phyloP scores from a whole-genome alignment of 768 basidiomycete genomes.

The Omphalotus guepiniiformis region DNA sequence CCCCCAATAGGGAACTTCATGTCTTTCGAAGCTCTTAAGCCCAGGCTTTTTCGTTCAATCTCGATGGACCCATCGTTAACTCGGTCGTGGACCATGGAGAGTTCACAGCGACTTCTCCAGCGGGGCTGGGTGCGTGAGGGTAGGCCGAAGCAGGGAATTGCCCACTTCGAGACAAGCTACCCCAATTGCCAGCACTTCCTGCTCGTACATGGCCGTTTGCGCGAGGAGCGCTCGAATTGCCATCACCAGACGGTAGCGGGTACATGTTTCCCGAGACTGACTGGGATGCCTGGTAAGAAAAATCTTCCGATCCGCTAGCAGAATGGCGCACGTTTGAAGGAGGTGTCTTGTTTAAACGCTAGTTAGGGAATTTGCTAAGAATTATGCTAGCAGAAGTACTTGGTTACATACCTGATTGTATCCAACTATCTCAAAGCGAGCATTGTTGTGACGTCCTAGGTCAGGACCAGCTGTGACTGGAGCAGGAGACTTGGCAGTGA shows the following conservation, averaged over 20 bases:
- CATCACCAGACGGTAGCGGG: slow-evolving; percentile 39
- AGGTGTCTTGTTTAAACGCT: slow-evolving; percentile 17
- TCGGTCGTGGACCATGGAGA: slow-evolving; percentile 60
- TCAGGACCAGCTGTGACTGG: slow-evolving; percentile 86
- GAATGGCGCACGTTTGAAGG: slow-evolving; percentile 62
- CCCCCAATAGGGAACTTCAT: slow-evolving; percentile 20
- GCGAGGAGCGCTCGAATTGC: slow-evolving; percentile 35
- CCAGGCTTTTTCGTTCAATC: slow-evolving; percentile 61
- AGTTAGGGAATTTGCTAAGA: neutral
- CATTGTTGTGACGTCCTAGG: slow-evolving; percentile 70
- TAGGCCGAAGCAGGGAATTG: slow-evolving; percentile 41
- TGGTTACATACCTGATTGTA: slow-evolving; percentile 65
- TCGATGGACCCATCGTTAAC: slow-evolving; percentile 43
- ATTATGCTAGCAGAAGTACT: slow-evolving; percentile 5
- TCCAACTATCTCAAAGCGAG: slow-evolving; percentile 69
- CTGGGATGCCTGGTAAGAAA: slow-evolving; percentile 27
- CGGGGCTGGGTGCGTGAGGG: slow-evolving; percentile 53
- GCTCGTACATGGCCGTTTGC: slow-evolving; percentile 68
- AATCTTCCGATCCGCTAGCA: slow-evolving; percentile 68
- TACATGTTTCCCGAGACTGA: slow-evolving; percentile 36
- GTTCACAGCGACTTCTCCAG: slow-evolving; percentile 50
- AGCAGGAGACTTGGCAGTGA: slow-evolving; percentile 64
- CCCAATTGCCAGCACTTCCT: slow-evolving; percentile 80
- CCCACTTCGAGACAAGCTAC: slow-evolving; percentile 40
- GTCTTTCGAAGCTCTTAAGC: slow-evolving; percentile 29